A percentile compares a stretch with the other conserved stretches of the same genome.
Evolutionary conservation across 2,329 filamentous ascomycete genomes (phyloP).

Genomic region (Botrytis squamosa): DNA sequence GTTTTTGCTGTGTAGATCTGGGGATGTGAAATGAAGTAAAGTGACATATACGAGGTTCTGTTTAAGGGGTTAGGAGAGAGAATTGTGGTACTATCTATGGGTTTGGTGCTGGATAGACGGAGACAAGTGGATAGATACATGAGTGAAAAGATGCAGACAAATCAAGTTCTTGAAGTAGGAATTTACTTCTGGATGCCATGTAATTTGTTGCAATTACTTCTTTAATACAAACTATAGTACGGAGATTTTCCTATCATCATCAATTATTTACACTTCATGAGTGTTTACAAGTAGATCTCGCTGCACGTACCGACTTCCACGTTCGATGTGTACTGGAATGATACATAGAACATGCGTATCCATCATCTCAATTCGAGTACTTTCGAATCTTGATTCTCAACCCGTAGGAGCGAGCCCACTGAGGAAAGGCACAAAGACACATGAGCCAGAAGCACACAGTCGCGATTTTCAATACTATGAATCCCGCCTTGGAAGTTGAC

Average conservation of each 20-base stretch:
- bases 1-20: neutral
- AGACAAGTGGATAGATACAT: neutral
- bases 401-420: neutral
- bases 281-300: neutral
- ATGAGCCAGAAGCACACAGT: neutral
- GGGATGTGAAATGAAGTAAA: neutral
- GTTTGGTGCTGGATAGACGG: neutral
- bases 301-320: neutral
- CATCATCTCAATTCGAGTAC: neutral
- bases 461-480: neutral
- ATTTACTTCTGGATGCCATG: neutral
- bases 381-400: neutral
- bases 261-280: neutral
- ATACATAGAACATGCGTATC: neutral
- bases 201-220: neutral
- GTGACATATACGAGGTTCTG: neutral
- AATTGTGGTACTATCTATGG: neutral
- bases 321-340: neutral
- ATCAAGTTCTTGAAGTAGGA: neutral
- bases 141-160: neutral
- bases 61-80: rapidly evolving
- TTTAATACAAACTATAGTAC: neutral
- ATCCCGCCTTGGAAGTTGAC: neutral
- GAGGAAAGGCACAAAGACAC: neutral
- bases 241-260: neutral